These are phyloP conservation scores for Aspergillus diversus DNA, from an alignment of 495 filamentous ascomycete species.

Conservation along the genomic window DNA sequence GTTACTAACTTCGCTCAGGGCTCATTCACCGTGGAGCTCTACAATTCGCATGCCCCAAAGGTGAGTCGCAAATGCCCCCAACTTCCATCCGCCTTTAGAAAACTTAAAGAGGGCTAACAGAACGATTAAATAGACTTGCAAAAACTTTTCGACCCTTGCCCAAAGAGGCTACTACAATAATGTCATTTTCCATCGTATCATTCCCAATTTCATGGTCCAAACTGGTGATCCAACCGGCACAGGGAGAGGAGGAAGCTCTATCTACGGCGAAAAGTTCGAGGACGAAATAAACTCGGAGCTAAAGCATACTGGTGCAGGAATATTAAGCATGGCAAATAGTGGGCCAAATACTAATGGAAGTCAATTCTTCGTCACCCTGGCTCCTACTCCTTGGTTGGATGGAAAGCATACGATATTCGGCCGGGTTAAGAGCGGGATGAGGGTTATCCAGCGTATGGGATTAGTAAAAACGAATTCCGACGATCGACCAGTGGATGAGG, in stretches of 20 bases:
- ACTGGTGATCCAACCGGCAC: constrained; percentile 96
- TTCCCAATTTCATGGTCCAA: constrained; percentile 96
- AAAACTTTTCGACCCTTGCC: constrained; percentile 82
- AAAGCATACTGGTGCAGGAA: constrained; percentile 92
- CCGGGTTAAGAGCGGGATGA: constrained; percentile 82
- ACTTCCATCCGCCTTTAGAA: background rate
- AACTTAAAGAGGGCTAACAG: constrained; percentile 18
- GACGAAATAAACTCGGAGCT: constrained; percentile 80
- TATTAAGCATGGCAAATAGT: constrained; percentile 94
- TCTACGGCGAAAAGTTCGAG: constrained; percentile 94
- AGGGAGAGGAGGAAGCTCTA: constrained; percentile 84
- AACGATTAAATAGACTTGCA: constrained; percentile 64
- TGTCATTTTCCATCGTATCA: constrained; percentile 90
- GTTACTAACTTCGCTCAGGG: constrained; percentile 57
- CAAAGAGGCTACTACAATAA: constrained; percentile 83
- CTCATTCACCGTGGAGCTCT: constrained; percentile 85
- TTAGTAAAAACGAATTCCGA: constrained; percentile 81
- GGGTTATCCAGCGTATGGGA: constrained; percentile 85
- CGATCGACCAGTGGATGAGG: constrained; percentile 80
- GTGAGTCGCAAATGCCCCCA: constrained; percentile 35
- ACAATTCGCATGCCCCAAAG: constrained; percentile 77
- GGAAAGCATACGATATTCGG: constrained; percentile 98
- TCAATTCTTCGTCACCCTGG: constrained; percentile 87
- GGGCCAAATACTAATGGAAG: constrained; percentile 93
- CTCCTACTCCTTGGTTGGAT: constrained; percentile 95